These are phyloP conservation scores for Arthrobotrys conoides DNA, from an alignment of 2,329 filamentous ascomycete species.

Conservation along the genomic window DNA sequence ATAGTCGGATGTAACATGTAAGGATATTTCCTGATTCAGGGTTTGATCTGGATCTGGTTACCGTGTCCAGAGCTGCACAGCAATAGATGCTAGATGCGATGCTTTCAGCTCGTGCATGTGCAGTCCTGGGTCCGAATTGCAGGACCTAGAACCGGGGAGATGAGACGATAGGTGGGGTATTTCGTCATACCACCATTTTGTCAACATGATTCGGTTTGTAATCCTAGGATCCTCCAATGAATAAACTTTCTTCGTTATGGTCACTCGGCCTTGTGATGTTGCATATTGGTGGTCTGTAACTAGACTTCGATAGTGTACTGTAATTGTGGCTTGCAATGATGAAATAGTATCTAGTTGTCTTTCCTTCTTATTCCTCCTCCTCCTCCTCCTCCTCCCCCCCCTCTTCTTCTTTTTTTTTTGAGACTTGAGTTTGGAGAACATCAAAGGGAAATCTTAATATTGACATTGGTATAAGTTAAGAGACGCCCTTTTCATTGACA, in stretches of 20 bases:
- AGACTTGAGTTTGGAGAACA: neutral
- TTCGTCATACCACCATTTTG: neutral
- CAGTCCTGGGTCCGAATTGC: slow-evolving; percentile 5
- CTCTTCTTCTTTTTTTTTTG: neutral
- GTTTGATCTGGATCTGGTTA: slow-evolving; percentile 9
- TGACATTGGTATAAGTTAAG: slow-evolving; percentile 16
- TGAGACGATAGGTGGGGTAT: slow-evolving; percentile 9
- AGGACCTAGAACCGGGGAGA: slow-evolving; percentile 1
- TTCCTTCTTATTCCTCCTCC: neutral
- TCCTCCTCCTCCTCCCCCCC: neutral
- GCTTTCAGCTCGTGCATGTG: slow-evolving; percentile 7
- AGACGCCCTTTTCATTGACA: slow-evolving; percentile 14
- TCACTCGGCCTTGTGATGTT: neutral
- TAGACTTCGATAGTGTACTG: neutral
- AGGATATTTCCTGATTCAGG: slow-evolving; percentile 4
- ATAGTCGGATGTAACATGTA: slow-evolving; percentile 4
- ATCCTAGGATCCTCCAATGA: too few species aligned
- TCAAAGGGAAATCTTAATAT: slow-evolving; percentile 8
- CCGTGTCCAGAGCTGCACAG: slow-evolving; percentile 7
- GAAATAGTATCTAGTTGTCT: neutral
- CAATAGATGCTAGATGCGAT: neutral
- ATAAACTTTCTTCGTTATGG: too few species aligned
- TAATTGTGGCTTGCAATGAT: neutral
- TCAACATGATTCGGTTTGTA: too few species aligned
- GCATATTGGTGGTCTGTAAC: neutral